Evolutionary conservation across 768 basidiomycete species (phyloP).

Genomic region (Porpolomopsis calyptriformis): DNA sequence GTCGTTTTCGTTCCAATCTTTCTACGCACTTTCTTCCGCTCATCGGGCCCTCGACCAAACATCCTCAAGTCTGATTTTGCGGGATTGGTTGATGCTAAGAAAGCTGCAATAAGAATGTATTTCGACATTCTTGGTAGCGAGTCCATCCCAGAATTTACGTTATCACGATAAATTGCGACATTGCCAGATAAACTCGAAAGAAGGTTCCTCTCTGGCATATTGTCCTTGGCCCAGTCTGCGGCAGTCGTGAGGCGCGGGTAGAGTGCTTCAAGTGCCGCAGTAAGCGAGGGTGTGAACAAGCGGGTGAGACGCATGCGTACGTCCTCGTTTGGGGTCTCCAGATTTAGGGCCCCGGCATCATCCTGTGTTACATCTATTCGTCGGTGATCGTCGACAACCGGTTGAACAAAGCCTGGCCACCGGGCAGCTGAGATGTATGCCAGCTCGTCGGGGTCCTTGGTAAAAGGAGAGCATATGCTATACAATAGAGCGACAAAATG

Average conservation of each 20-base stretch:
- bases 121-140: conserved; percentile 58
- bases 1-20: conserved; percentile 29
- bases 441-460: conserved; percentile 57
- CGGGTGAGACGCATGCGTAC: conserved; percentile 55
- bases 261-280: conserved; percentile 51
- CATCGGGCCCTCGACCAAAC: conserved; percentile 67
- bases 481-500: conserved; percentile 52
- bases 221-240: conserved; percentile 44
- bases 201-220: conserved; percentile 36
- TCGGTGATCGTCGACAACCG: conserved; percentile 44
- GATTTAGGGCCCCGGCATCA: conserved; percentile 17
- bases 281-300: conserved; percentile 53
- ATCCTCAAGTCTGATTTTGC: conserved; percentile 68
- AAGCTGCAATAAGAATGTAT: conserved; percentile 67
- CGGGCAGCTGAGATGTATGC: conserved; percentile 67
- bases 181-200: conserved; percentile 19
- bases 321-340: conserved; percentile 34
- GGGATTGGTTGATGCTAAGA: conserved; percentile 79
- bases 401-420: conserved; percentile 73
- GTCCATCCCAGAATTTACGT: conserved; percentile 16
- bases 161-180: background rate
- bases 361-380: conserved; percentile 14
- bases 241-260: conserved; percentile 63
- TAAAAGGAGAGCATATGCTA: conserved; percentile 53
- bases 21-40: conserved; percentile 45